These are phyloP conservation scores for Ilyonectria mors-panacis DNA, from an alignment of 2,329 filamentous ascomycete genomes.

Conservation along the genomic window DNA sequence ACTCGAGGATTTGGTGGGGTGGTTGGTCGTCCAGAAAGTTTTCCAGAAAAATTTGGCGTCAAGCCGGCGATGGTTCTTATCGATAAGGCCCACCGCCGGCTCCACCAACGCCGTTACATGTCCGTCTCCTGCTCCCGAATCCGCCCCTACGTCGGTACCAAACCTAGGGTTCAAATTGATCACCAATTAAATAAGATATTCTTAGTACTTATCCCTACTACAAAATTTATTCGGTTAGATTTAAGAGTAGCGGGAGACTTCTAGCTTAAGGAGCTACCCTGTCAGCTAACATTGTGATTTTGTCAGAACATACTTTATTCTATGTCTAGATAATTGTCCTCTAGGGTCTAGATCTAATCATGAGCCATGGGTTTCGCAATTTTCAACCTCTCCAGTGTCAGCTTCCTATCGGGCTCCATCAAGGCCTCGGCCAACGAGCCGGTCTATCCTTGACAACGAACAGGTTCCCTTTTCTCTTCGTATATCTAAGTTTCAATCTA, in stretches of 20 bases:
- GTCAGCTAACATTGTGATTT: background rate
- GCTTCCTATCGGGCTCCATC: background rate
- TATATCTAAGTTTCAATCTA: background rate
- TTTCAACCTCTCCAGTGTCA: background rate
- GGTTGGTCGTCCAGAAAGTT: slow-evolving; percentile 33
- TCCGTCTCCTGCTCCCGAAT: background rate
- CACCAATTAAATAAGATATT: no score
- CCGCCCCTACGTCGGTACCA: no score
- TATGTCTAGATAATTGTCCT: background rate
- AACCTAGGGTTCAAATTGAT: no score
- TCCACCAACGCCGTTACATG: background rate
- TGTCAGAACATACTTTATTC: background rate
- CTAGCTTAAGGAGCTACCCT: no score
- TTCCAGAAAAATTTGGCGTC: slow-evolving; percentile 34
- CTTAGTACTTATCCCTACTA: no score
- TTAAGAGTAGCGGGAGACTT: background rate
- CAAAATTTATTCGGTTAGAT: background rate
- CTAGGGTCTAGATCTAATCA: slow-evolving; percentile 12
- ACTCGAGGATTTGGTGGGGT: slow-evolving; percentile 37
- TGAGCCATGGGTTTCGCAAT: background rate
- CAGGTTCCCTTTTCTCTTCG: background rate
- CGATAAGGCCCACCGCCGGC: slow-evolving; percentile 38
- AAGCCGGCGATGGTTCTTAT: slow-evolving; percentile 12
- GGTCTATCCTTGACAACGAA: background rate
- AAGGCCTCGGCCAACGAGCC: no score